Evolutionary conservation across 2,329 filamentous ascomycete genomes (phyloP), one percentile per base, ranked within the genome.

Genomic region (Phialophora expanda): DNA sequence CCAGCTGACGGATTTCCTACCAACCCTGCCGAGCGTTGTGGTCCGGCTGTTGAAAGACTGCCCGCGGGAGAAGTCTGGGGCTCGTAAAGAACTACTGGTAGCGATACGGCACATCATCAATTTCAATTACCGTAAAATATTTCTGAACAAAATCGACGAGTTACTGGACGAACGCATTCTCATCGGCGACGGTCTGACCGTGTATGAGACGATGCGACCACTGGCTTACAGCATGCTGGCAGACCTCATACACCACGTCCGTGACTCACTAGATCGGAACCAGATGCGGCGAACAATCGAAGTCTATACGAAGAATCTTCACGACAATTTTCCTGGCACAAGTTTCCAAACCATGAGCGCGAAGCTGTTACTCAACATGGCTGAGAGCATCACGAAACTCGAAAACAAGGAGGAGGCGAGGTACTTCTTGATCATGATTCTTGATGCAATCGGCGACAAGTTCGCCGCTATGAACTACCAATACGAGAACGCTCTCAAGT

Each of bases 341-440:
- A 99, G 94, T 78, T 99, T 99, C 75, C 96, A 99, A 78, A 99
- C 95, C 0, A 99, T 99, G 95, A 98, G 95, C 73, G 96, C 95
- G 0, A 99, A 98, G 78, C 83, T 99, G 2, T 83, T 99, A 0
- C 83, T 99, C 12, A 99, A 99, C 76, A 96, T 99, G 92, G 95
- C 94, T 0, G 96, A 99, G 74, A 96, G 92, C 76, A 99, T 99
- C 74, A 92, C 93, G 0, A 96, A 94, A 77, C 86, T 99, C 72
- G 90, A 90, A 22, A 92, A 97, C 76, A 99, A 98, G 80, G 88
- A 90, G 51, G 94, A 99, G 76, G 95, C 95, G 26, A 89, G 96
- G 5, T 93, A 98, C 76, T 97, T 97, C 76, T 82, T 99, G 67
- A 92, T 99, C 75, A 95, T 96, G 88, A 98, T 99, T 53, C 81